phyloP scores from a whole-genome alignment of 805 yeast species.

The Metschnikowia shivogae region DNA sequence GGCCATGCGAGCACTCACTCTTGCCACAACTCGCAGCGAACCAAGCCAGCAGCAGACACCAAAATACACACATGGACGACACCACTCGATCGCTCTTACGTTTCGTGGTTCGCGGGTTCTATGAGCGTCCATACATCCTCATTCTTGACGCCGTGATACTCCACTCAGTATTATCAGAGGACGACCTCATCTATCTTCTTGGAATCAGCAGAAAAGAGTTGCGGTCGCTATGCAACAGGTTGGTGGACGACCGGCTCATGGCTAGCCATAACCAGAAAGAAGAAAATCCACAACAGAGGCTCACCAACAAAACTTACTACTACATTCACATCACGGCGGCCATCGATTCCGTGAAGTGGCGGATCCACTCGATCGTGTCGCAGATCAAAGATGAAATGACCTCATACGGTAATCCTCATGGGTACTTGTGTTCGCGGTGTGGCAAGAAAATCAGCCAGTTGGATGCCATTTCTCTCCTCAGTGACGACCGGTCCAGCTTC shows the following conservation, averaged over 20 bases:
- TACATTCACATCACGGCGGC: constrained; percentile 90
- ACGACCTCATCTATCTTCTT: constrained; percentile 75
- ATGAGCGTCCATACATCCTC: constrained; percentile 75
- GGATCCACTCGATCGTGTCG: constrained; percentile 81
- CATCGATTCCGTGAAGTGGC: constrained; percentile 94
- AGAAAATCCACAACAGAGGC: constrained; percentile 53
- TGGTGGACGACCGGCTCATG: constrained; percentile 80
- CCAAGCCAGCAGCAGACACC: not conserved
- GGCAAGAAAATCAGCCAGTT: constrained; percentile 74
- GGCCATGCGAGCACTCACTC: not conserved
- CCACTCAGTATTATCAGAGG: constrained; percentile 90
- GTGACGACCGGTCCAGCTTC: constrained; percentile 77
- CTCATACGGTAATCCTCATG: constrained; percentile 86
- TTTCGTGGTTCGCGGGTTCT: constrained; percentile 82
- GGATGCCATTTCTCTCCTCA: constrained; percentile 79
- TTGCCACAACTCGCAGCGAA: not conserved
- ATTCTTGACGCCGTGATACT: constrained; percentile 82
- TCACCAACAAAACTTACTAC: constrained; percentile 74
- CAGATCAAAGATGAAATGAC: constrained; percentile 76
- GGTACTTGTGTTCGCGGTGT: constrained; percentile 87
- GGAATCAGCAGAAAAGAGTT: constrained; percentile 85
- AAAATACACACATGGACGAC: constrained; percentile 31
- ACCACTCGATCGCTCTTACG: constrained; percentile 56
- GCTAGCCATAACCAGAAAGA: constrained; percentile 69
- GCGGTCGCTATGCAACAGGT: constrained; percentile 71